Evolutionary conservation across 2,329 filamentous ascomycete genomes (phyloP).

Genomic region (Sporothrix euskadiensis): DNA sequence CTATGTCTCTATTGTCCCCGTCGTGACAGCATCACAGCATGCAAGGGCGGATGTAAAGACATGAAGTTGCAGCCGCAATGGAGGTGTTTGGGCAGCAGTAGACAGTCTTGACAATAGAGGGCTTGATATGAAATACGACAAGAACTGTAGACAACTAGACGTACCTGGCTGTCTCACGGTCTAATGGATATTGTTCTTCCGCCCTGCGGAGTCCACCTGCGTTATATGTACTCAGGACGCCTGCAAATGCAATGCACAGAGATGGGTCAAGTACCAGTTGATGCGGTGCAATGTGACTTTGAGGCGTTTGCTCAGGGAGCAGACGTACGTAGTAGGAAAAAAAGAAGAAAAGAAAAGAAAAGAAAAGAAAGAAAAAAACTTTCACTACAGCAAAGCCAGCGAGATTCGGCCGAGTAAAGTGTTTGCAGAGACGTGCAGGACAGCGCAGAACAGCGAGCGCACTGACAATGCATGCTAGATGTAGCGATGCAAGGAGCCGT

Average conservation of each 20-base stretch:
- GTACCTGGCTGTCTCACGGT: neutral
- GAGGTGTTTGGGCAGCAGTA: neutral
- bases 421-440: neutral
- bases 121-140: neutral
- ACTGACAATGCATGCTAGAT: neutral
- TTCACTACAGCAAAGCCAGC: neutral
- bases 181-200: neutral
- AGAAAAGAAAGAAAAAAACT: too few species aligned
- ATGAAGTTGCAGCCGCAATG: neutral
- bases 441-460: neutral
- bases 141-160: neutral
- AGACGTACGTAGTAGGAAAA: neutral
- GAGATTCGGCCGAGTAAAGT: neutral
- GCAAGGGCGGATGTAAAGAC: neutral
- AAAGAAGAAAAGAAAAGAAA: neutral
- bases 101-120: neutral
- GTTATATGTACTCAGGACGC: neutral
- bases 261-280: neutral
- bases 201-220: neutral
- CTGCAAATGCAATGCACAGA: neutral
- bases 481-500: neutral
- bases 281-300: neutral
- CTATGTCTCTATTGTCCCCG: neutral
- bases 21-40: neutral
- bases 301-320: neutral